Percentiles rank a stretch among this genome's conserved stretches.
Conservation (phyloP, 2,329 filamentous ascomycete species). For the Hymenoscyphus scutula region DNA sequence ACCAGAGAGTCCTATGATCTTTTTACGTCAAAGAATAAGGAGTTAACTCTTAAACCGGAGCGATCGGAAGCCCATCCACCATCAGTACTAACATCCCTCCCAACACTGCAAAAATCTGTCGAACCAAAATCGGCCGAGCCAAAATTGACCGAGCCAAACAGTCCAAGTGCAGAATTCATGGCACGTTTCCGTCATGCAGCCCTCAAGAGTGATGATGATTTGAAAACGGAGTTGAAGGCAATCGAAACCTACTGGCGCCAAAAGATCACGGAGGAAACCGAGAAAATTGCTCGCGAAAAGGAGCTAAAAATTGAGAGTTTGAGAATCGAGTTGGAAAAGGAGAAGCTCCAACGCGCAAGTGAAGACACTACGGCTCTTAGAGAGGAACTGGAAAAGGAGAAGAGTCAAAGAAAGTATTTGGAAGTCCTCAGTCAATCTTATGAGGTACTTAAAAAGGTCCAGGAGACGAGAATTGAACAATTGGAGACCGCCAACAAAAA, state of each 20-base stretch:
- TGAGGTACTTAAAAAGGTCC: constrained; percentile 4
- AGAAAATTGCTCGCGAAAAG: background rate
- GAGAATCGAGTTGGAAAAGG: background rate
- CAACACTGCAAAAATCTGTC: background rate
- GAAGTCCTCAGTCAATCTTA: constrained; percentile 4
- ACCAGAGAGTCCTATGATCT: constrained; percentile 2
- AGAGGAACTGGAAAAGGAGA: constrained; percentile 1
- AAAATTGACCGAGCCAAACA: background rate
- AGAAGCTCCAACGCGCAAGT: background rate
- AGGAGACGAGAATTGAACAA: background rate
- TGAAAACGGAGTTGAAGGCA: background rate
- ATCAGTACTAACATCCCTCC: background rate
- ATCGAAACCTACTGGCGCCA: background rate
- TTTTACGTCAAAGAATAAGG: background rate
- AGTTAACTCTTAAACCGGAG: background rate
- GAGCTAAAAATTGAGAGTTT: background rate
- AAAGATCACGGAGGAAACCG: background rate
- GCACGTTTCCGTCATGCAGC: background rate
- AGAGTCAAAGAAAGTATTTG: constrained; percentile 3
- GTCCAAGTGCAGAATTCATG: constrained; percentile 2
- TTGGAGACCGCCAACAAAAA: constrained; percentile 1
- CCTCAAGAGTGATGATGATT: background rate
- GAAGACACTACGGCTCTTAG: background rate
- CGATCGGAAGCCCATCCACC: background rate
- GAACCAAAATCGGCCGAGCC: background rate